These are phyloP conservation scores for Boletus rubescentipes DNA, from an alignment of 768 basidiomycete species.

Conservation along the genomic window DNA sequence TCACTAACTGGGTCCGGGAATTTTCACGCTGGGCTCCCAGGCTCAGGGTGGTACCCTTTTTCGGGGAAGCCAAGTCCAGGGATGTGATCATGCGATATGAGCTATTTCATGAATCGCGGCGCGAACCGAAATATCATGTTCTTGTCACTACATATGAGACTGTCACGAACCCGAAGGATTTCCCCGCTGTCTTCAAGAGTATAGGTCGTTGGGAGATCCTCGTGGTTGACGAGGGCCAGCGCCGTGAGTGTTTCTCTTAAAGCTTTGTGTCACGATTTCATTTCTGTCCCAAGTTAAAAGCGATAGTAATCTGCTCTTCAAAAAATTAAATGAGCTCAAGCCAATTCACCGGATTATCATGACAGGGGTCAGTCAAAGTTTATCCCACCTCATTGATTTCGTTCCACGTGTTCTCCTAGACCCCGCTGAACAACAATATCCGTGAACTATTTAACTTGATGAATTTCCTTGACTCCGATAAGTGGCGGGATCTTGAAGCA, in stretches of 20 bases:
- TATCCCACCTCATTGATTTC: not conserved
- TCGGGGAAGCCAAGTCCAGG: slow-evolving; percentile 76
- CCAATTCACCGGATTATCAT: slow-evolving; percentile 80
- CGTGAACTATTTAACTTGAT: slow-evolving; percentile 96
- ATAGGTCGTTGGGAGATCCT: slow-evolving; percentile 93
- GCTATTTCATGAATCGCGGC: slow-evolving; percentile 58
- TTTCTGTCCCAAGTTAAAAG: slow-evolving; percentile 65
- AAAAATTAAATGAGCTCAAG: slow-evolving; percentile 76
- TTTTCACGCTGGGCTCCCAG: slow-evolving; percentile 74
- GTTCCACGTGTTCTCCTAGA: slow-evolving; percentile 41
- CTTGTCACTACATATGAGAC: slow-evolving; percentile 92
- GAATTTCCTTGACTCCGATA: slow-evolving; percentile 83
- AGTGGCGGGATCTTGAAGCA: slow-evolving; percentile 74
- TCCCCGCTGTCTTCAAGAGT: slow-evolving; percentile 69
- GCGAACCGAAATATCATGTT: slow-evolving; percentile 76
- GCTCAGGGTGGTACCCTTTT: slow-evolving; percentile 79
- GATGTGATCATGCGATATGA: slow-evolving; percentile 83
- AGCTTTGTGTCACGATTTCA: slow-evolving; percentile 1
- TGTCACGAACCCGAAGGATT: slow-evolving; percentile 68
- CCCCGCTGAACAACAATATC: slow-evolving; percentile 96
- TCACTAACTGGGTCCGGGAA: slow-evolving; percentile 94
- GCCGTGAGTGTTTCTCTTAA: slow-evolving; percentile 52
- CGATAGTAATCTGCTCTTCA: slow-evolving; percentile 77
- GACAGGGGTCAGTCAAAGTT: slow-evolving; percentile 65
- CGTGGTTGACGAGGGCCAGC: slow-evolving; percentile 91